Evolutionary conservation across 768 basidiomycete genomes (phyloP).

Genomic region (Suillus sp.): DNA sequence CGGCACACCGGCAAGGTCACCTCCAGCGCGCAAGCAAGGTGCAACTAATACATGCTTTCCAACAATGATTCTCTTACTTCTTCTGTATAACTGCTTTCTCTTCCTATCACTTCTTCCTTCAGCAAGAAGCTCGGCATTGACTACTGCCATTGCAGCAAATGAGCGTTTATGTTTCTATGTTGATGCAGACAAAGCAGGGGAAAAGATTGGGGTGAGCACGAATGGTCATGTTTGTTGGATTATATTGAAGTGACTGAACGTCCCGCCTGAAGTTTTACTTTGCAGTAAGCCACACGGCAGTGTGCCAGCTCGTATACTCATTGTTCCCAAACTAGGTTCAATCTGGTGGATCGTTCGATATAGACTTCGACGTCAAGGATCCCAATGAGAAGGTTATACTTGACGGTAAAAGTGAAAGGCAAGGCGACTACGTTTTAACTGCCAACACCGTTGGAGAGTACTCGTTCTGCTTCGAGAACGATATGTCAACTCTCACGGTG

Average conservation of each 20-base stretch:
- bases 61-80: constrained; percentile 24
- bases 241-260: constrained; percentile 12
- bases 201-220: constrained; percentile 81
- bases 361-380: constrained; percentile 92
- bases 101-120: constrained; percentile 37
- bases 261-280: constrained; percentile 79
- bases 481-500: constrained; percentile 92
- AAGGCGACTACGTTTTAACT: constrained; percentile 97
- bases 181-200: constrained; percentile 92
- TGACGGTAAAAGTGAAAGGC: constrained; percentile 85
- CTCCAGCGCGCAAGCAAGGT: not conserved
- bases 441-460: constrained; percentile 91
- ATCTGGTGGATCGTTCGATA: constrained; percentile 96
- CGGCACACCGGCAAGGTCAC: constrained; percentile 22
- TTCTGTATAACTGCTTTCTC: constrained; percentile 25
- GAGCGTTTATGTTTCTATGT: constrained; percentile 92
- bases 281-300: constrained; percentile 59
- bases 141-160: constrained; percentile 76
- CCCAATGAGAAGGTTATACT: constrained; percentile 87
- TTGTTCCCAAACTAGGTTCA: constrained; percentile 64
- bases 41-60: constrained; percentile 1
- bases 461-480: constrained; percentile 97
- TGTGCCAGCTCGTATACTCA: not conserved
- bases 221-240: constrained; percentile 7
- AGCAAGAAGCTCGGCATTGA: constrained; percentile 65